Evolutionary conservation across 345 rosid species (phyloP), one percentile per base, ranked within the genome.

Genomic region (Cardamine chenopodiifolia): DNA sequence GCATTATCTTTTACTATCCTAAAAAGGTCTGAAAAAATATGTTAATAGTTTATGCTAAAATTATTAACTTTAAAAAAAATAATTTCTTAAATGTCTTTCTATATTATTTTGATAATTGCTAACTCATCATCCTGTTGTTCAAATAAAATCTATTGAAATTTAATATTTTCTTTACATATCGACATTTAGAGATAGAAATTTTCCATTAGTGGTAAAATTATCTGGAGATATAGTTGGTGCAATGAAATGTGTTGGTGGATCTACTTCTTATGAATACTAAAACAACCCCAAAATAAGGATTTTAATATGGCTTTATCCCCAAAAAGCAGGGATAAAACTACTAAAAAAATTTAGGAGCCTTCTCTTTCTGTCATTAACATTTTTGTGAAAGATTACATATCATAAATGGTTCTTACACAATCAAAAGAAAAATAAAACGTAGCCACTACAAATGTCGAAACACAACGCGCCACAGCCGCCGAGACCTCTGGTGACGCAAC

Each of bases 401-500:
- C 18, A 26, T 25, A 48, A 47, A n/a, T 42, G 57, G 29, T 4
- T 47, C 71, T 15, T 22, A 15, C 22, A 35, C 2, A 26, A 53
- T 42, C 23, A 72, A 37, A 53, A 29, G 7, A 44, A 72, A 9
- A n/a, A 31, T 13, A 55, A 80, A 17, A 39, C 22, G 12, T 69
- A 65, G 52, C 40, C 31, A 55, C 55, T 10, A 55, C 6, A 32
- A 32, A 67, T 78, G 65, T 64, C 77, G 19, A 79, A 74, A 17
- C 69, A 75, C 5, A 79, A 58, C 6, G 73, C 77, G 0, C 72
- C 73, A 53, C 78, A 63, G 17, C 68, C 32, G 6, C 71, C 81
- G 4, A 65, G 62, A 65, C 68, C 71, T n/a, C 85, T 93, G 7
- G 61, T 39, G 75, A 90, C 86, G 83, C 91, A 83, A 34, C 62